Conservation (phyloP, 352 stramenopile genomes). For the Aphanomyces cochlioides region DNA sequence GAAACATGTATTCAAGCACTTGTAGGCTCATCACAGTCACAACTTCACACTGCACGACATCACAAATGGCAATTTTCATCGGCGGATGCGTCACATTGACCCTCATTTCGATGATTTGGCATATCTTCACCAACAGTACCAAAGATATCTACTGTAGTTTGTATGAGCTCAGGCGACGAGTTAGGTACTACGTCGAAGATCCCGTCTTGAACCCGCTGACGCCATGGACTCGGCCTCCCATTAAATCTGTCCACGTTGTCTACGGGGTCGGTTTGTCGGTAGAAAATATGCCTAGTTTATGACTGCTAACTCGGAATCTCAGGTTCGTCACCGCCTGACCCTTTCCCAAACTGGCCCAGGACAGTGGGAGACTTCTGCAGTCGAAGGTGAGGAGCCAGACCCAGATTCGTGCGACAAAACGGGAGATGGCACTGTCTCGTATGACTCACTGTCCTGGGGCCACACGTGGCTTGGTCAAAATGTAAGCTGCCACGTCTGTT, state of each 20-base stretch:
- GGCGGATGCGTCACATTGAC: conserved; percentile 58
- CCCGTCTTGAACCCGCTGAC: conserved; percentile 52
- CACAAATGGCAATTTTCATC: conserved; percentile 61
- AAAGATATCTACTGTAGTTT: background rate
- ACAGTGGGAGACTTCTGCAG: background rate
- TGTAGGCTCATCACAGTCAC: background rate
- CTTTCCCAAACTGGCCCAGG: background rate
- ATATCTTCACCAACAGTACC: conserved; percentile 42
- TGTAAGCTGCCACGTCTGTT: conserved; percentile 3
- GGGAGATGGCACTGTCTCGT: conserved; percentile 66
- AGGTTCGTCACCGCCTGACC: background rate
- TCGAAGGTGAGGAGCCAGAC: background rate
- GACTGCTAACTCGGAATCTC: background rate
- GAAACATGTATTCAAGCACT: background rate
- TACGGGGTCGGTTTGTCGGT: conserved; percentile 78
- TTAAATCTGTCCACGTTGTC: conserved; percentile 66
- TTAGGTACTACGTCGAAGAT: conserved; percentile 65
- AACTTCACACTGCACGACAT: conserved; percentile 71
- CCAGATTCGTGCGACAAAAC: conserved; percentile 57
- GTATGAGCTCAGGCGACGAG: background rate
- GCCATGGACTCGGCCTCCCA: conserved; percentile 64
- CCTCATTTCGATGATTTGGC: conserved; percentile 65
- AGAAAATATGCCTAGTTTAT: conserved; percentile 12
- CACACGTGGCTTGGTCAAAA: conserved; percentile 64
- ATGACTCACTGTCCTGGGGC: conserved; percentile 75